Evolutionary conservation across 2,329 filamentous ascomycete species (phyloP), one percentile per base, ranked within the genome.

Genomic region (Coleophoma cylindrospora): DNA sequence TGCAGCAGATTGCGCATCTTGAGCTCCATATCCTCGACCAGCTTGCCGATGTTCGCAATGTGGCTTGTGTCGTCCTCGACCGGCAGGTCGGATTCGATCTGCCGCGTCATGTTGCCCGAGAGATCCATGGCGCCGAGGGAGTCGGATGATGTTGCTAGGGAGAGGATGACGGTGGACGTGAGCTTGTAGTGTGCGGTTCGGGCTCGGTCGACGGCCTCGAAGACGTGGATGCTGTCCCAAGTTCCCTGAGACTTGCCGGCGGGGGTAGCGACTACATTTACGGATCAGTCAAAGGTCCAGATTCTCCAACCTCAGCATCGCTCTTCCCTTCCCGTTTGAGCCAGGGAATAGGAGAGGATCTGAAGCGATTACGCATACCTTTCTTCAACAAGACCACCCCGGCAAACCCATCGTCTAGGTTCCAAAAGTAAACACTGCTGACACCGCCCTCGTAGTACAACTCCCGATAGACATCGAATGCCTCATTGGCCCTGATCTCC

Each of bases 11-110:
- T 99, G 58, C 94, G 83, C 94, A 99, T 97, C 79, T 96, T 96
- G 68, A 96, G 83, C 74, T 99, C 94, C 94, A 99, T 97, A 70
- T 99, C 94, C 76, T 99, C 94, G 47, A 99, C 91, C 66, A 99
- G 78, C 57, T 86, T 80, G 51, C 94, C 94, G 53, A 97, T 89
- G 70, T 99, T 99, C 61, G 88, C 89, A 61, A 99, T 94, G 75
- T 99, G 94, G 68, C 87, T 90, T 60, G 87, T 86, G 70, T 97
- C 92, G 63, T 86, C 87, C 60, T 95, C 90, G 36, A 96, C 89
- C 9, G 89, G 83, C 66, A 96, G 76, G 70, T 97, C 91, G 64
- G 88, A 83, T 75, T 99, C 92, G 47, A 96, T 83, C 76, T 99
- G 94, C 54, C 94, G 83, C 52, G 94, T 97, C 91, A 99, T 94